Conservation (phyloP, 129 eudicot genomes). For the Apium graveolens region DNA sequence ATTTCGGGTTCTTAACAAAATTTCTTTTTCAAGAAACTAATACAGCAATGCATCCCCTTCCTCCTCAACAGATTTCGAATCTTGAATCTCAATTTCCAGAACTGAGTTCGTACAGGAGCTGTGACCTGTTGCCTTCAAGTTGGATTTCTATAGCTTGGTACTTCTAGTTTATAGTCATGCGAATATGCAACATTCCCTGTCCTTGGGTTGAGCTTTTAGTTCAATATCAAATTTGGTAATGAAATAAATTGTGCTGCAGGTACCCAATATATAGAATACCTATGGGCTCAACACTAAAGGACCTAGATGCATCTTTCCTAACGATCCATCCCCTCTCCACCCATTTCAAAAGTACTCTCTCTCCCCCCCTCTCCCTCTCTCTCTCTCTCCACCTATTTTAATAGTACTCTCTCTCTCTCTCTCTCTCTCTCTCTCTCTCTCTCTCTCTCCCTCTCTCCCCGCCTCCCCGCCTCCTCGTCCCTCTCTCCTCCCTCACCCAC, state of each 20-base stretch:
- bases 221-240: not conserved
- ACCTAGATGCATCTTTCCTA: constrained; percentile 57
- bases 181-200: not conserved
- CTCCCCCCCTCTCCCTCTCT: not conserved
- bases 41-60: constrained; percentile 3
- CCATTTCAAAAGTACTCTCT: constrained; percentile 28
- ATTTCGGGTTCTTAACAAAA: not conserved
- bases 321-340: constrained; percentile 61
- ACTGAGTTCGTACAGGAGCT: constrained; percentile 45
- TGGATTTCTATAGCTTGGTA: constrained; percentile 85
- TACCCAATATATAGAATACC: constrained; percentile 70
- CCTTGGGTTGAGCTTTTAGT: not conserved
- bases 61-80: constrained; percentile 30
- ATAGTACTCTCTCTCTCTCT: constrained; percentile 17
- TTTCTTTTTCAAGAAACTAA: not conserved
- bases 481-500: not conserved
- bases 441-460: not conserved
- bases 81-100: constrained; percentile 50
- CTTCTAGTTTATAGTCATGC: not conserved
- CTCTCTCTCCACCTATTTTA: constrained; percentile 39
- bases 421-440: not conserved
- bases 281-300: constrained; percentile 42
- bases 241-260: constrained; percentile 32
- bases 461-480: not conserved
- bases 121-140: constrained; percentile 58